Base-by-base conservation (phyloP, 2,329 filamentous ascomycete genomes). In the Ascochyta rabiei region DNA sequence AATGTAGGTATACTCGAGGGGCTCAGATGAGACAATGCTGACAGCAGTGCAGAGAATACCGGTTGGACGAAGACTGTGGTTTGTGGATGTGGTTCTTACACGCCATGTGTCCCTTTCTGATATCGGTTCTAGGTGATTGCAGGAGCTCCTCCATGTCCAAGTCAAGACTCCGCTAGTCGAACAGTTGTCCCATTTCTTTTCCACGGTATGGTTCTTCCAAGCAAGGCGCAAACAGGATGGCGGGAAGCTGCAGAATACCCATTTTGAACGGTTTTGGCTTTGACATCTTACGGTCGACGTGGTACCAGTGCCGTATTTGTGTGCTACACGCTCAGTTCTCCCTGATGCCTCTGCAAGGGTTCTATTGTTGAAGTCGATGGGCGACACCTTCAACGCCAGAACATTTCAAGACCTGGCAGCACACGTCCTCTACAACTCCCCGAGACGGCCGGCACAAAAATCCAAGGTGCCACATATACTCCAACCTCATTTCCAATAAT, bases 31-130 rank as follows among this genome's bases (percentile, higher is more conserved):
- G 13, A n/a, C 15, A 12, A 43, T 43, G 37, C 60, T 67, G 35
- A 70, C 37, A 28, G 19, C n/a, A 2, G 8, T 12, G 24, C 44
- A 77, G 76, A 71, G 78, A 81, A 68, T 80, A 80, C 55, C 72
- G 79, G 62, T 62, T 81, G 26, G 72, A 79, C 51, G 79, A 81
- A 62, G 76, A 77, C 56, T 81, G 79, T 63, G 76, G 79, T 81
- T 62, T 45, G 71, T 69, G 28, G 21, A 44, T 19, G 21, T 12
- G 21, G 40, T 28, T 35, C 46, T 41, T 26, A 21, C 28, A 46
- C n/a, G 26, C 13, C 45, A 43, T 23, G n/a, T 30, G 18, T 23
- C 1, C 43, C 16, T 31, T 43, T 52, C 64, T 67, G 52, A 69
- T 59, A 15, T 19, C 9, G 18, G 21, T 16, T 15, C n/a, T 61